phyloP scores from a whole-genome alignment of 495 filamentous ascomycete genomes.

The Alectoria sarmentosa region DNA sequence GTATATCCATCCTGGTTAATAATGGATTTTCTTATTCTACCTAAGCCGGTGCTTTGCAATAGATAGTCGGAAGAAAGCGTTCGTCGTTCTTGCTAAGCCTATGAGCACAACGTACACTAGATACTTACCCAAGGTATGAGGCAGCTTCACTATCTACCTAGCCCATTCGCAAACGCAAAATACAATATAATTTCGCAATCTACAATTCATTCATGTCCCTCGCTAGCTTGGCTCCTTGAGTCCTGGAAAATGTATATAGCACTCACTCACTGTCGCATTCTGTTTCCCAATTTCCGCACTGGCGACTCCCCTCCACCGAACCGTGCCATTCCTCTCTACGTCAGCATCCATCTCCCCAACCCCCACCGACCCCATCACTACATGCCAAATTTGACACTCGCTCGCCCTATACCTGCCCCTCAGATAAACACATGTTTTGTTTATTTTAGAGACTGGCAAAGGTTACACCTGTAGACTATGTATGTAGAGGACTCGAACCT shows the following conservation, averaged over 20 bases:
- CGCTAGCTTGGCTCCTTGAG: too few relatives aligned
- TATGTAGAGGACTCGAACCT: too few relatives aligned
- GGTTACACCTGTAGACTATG: too few relatives aligned
- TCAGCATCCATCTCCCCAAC: neutral
- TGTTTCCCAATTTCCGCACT: neutral
- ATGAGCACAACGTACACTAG: too few relatives aligned
- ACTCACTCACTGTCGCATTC: too few relatives aligned
- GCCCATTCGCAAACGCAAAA: too few relatives aligned
- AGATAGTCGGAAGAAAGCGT: neutral
- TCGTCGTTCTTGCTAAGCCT: neutral
- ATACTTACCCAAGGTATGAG: neutral
- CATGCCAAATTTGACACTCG: neutral
- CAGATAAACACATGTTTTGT: conserved; percentile 24
- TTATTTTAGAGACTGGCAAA: too few relatives aligned
- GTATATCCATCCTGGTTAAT: too few relatives aligned
- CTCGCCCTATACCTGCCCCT: neutral
- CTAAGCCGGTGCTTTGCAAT: neutral
- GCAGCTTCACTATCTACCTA: neutral
- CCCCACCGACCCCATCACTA: neutral
- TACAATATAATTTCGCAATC: too few relatives aligned
- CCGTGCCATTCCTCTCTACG: neutral
- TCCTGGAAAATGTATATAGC: too few relatives aligned
- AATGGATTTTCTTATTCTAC: neutral
- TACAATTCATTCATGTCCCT: too few relatives aligned
- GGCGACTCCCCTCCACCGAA: neutral